Base-by-base conservation (phyloP, 805 yeast genomes). In the Metschnikowia reukaufii region DNA sequence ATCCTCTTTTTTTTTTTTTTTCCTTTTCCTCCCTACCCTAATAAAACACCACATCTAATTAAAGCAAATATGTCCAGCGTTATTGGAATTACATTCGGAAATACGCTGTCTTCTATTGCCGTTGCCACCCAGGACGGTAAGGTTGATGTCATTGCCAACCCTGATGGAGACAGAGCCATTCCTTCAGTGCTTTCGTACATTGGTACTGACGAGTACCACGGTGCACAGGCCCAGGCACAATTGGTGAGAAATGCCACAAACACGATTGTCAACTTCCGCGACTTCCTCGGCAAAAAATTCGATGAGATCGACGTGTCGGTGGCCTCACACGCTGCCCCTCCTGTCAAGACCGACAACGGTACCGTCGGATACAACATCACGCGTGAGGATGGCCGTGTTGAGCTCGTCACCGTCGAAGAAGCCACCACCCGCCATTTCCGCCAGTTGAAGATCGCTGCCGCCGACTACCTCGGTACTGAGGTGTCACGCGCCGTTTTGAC, bases 101-200 rank as follows among this genome's bases (percentile, higher is more conserved):
- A 94, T 81, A 86, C 96, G 40, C 82, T 96, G 51, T 86, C 97
- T 41, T 88, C 97, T 49, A 90, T 94, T 66, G 97, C 98, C 41
- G 88, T 84, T 62, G 86, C 91, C 57, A 72, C 78, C 52, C 68
- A 74, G 56, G 97, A 92, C 62, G 97, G 97, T 52, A 87, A 86
- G 67, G 94, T 89, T 54, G 97, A 94, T 65, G 96, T 94, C 57
- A 92, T 94, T 67, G 99, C 99, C 58, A 92, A 94, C 82, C 97
- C 95, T 58, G 99, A 94, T 65, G 99, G 99, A 69, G 98, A 94
- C 73, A 88, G 98, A 75, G 80, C 92, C 50, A 94, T 94, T 65
- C 96, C 98, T 52, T 86, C 98, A 23, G 86, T 87, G 49, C 78
- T 94, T 51, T 83, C 97, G 16, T 94, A 91, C 67, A 90, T 90